Percentiles rank a stretch among this genome's conserved stretches.
phyloP scores from a whole-genome alignment of 805 yeast species.

The Kodamaea kaohsiungensis region DNA sequence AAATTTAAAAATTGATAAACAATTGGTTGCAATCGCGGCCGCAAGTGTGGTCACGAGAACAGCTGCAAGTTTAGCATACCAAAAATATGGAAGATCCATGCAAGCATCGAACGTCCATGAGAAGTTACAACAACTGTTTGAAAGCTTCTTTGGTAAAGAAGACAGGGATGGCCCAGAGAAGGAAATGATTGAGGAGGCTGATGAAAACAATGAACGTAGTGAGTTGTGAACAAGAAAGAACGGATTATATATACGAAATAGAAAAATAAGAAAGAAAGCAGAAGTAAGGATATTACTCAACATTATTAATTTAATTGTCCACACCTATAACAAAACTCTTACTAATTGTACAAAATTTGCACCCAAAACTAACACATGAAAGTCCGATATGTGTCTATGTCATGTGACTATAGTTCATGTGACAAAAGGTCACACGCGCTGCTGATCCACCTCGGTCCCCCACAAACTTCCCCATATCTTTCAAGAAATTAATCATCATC shows the following conservation, averaged over 20 bases:
- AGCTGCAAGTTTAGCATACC: conserved; percentile 67
- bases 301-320: too few relatives aligned
- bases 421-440: too few relatives aligned
- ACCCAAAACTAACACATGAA: too few relatives aligned
- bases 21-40: conserved; percentile 63
- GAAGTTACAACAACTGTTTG: conserved; percentile 51
- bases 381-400: too few relatives aligned
- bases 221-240: too few relatives aligned
- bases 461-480: neutral
- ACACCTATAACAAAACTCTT: too few relatives aligned
- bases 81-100: conserved; percentile 70
- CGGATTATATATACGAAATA: too few relatives aligned
- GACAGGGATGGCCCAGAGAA: neutral
- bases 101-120: conserved; percentile 81
- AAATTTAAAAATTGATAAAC: conserved; percentile 20
- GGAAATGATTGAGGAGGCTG: neutral
- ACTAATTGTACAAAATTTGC: too few relatives aligned
- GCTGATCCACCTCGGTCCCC: conserved; percentile 3
- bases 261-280: too few relatives aligned
- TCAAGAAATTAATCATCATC: neutral
- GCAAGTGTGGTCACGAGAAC: conserved; percentile 68
- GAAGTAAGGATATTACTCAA: too few relatives aligned
- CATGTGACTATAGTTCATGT: too few relatives aligned
- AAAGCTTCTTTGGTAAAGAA: conserved; percentile 27
- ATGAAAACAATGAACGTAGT: neutral